phyloP scores from a whole-genome alignment of 75 land plant species.

The Isoetes taiwanensis region DNA sequence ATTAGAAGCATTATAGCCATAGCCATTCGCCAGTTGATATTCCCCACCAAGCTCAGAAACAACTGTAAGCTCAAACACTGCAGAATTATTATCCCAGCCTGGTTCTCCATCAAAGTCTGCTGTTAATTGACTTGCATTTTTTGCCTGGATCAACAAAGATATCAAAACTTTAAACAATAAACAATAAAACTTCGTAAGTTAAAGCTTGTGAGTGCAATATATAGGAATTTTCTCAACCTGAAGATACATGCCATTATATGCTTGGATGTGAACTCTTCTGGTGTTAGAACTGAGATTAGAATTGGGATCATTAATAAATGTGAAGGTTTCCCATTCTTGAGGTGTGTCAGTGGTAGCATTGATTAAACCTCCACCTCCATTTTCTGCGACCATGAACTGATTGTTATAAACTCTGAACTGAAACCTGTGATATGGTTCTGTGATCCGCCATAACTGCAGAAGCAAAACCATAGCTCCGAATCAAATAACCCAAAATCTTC shows the following conservation, averaged over 20 bases:
- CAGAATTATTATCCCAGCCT: constrained; percentile 68
- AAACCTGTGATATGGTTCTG: constrained; percentile 28
- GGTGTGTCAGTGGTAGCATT: constrained; percentile 42
- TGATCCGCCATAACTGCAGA: constrained; percentile 69
- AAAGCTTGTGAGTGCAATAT: too few relatives aligned
- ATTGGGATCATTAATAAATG: constrained; percentile 34
- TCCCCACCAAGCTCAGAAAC: constrained; percentile 70
- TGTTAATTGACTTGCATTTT: constrained; percentile 34
- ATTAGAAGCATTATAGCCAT: constrained; percentile 42
- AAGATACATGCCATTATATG: constrained; percentile 44
- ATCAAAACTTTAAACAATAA: too few relatives aligned
- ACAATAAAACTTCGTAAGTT: neutral
- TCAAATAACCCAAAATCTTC: too few relatives aligned
- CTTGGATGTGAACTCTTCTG: constrained; percentile 51
- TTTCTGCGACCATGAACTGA: constrained; percentile 41
- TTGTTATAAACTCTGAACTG: constrained; percentile 51
- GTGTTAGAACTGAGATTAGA: constrained; percentile 10
- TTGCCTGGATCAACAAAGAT: too few relatives aligned
- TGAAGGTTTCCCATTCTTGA: constrained; percentile 39
- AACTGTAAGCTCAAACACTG: constrained; percentile 61
- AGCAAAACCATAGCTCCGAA: too few relatives aligned
- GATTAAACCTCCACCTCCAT: constrained; percentile 28
- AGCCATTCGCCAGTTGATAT: constrained; percentile 84
- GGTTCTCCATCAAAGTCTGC: constrained; percentile 49
- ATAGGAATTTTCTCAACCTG: too few relatives aligned